Evolutionary conservation across 108 stramenopile species (phyloP), one percentile per base, ranked within the genome.

Genomic region (Nannochloropsis salina): DNA sequence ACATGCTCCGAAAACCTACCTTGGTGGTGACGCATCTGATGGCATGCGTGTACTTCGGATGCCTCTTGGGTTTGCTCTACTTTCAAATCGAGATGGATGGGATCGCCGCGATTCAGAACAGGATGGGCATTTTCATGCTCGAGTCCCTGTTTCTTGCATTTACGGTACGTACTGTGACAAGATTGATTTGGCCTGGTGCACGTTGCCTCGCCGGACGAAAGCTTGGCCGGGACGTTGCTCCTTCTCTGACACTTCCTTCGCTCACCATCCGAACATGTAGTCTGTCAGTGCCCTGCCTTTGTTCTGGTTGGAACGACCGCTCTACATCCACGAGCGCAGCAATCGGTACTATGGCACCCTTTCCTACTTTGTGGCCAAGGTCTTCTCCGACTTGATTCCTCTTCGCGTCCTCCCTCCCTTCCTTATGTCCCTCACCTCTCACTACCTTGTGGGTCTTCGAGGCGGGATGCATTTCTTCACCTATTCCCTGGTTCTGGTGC

Each of bases 291-390:
- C 61, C 6, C 61, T 74, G 15, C 61, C 61, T n/a, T n/a, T 74
- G 20, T 74, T 74, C 61, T 74, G 61, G 61, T n/a, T 74, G 20
- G 61, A 74, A n/a, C 61, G 61, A 15, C 61, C 61, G 20, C 61
- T 74, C n/a, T 74, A 74, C 61, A 74, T 74, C 20, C 61, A 74
- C 6, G 61, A 74, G 6, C 61, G 61, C 8, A n/a, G 20, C 61
- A 74, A 74, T 6, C 61, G 61, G 20, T 74, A 74, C 61, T 74
- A 74, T n/a, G 61, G 61, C 61, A 74, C 61, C 61, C 61, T 74
- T n/a, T 74, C 61, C 61, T 74, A 74, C 61, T 74, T 74, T n/a
- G 6, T 74, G 20, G 15, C 61, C 61, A 74, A 74, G 61, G n/a
- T 74, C 61, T 74, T 74, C 61, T 74, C 61, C 8, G 61, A 74